These are phyloP conservation scores for Carex cristatella DNA, from an alignment of 176 grass and related monocot species.

Conservation along the genomic window DNA sequence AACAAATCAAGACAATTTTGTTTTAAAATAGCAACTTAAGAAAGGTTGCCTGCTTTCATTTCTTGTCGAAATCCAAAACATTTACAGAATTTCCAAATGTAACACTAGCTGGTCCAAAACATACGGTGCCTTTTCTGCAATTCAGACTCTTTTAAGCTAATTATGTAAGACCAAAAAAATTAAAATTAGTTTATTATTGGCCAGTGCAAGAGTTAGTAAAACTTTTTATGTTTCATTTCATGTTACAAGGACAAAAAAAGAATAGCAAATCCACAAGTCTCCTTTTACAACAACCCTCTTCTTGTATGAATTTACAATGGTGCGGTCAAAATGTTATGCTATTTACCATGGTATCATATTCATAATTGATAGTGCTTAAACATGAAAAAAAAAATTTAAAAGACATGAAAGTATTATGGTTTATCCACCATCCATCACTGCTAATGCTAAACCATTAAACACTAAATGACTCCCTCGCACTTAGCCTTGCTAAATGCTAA, in stretches of 20 bases:
- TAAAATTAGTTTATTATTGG: not conserved
- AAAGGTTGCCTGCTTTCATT: too few relatives aligned
- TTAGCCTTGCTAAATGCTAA: not conserved
- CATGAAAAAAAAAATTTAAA: not conserved
- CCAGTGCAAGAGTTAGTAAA: not conserved
- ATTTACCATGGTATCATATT: not conserved
- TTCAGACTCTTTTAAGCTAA: too few relatives aligned
- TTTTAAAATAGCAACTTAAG: too few relatives aligned
- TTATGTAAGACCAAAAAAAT: not conserved
- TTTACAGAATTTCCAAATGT: too few relatives aligned
- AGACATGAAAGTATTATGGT: not conserved
- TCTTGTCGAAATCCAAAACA: too few relatives aligned
- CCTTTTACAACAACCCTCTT: not conserved
- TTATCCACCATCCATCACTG: not conserved
- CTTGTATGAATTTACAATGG: not conserved
- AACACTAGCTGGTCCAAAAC: too few relatives aligned
- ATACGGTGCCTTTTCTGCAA: not conserved
- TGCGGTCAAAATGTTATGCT: not conserved
- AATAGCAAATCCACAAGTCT: not conserved
- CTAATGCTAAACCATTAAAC: too few relatives aligned
- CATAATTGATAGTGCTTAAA: not conserved
- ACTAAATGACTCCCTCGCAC: too few relatives aligned
- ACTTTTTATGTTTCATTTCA: not conserved
- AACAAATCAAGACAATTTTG: too few relatives aligned
- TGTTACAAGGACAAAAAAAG: not conserved